A percentile compares a stretch with the other conserved stretches of the same genome.
phyloP scores from a whole-genome alignment of 208 protist species.

The Trypanosoma vivax region DNA sequence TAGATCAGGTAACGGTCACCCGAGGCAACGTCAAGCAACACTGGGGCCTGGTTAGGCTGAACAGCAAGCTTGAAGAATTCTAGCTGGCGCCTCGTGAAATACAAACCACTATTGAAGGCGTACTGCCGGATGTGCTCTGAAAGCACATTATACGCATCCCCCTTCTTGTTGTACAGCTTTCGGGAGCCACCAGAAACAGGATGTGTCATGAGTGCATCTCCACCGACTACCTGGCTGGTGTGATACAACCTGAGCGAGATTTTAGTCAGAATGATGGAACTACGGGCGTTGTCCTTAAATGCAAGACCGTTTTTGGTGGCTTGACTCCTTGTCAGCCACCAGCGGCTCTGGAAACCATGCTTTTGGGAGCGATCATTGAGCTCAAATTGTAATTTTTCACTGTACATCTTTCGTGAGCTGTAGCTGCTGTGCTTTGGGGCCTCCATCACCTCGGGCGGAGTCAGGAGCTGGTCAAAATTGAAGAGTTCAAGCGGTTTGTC shows the following conservation, averaged over 20 bases:
- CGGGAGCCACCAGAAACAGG: conserved; percentile 76
- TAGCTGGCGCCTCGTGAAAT: conserved; percentile 81
- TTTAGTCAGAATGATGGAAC: conserved; percentile 68
- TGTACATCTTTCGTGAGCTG: conserved; percentile 75
- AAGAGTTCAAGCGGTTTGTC: conserved; percentile 83
- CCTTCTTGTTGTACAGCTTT: conserved; percentile 63
- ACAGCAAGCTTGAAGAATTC: conserved; percentile 78
- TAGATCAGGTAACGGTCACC: conserved; percentile 78
- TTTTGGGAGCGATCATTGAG: conserved; percentile 82
- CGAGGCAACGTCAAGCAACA: conserved; percentile 57
- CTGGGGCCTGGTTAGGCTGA: conserved; percentile 49
- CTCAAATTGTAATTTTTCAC: conserved; percentile 80
- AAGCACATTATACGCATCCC: conserved; percentile 46
- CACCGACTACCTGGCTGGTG: conserved; percentile 68
- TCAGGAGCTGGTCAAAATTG: conserved; percentile 84
- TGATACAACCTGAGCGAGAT: conserved; percentile 65
- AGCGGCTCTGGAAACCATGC: conserved; percentile 78
- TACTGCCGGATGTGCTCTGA: conserved; percentile 75
- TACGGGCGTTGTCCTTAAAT: conserved; percentile 61
- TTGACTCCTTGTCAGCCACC: conserved; percentile 73
- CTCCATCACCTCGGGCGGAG: conserved; percentile 79
- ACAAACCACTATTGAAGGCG: conserved; percentile 82
- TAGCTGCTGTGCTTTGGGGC: conserved; percentile 84
- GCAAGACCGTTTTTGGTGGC: conserved; percentile 76
- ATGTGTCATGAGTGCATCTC: conserved; percentile 61